Evolutionary conservation across 108 stramenopile genomes (phyloP), one percentile per base, ranked within the genome.

Genomic region (Phaeodactylum tricornutum): DNA sequence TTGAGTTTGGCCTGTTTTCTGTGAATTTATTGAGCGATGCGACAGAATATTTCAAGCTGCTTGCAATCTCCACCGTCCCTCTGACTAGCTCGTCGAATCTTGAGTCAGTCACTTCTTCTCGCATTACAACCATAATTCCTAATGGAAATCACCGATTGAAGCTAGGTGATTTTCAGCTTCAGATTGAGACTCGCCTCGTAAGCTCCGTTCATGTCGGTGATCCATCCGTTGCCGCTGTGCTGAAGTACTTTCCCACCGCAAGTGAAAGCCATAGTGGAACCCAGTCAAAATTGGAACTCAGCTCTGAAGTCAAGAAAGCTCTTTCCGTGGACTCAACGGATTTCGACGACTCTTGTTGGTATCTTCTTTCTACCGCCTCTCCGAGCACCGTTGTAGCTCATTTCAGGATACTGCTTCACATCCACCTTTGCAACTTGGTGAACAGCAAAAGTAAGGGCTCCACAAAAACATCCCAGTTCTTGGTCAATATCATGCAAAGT

Each of bases 131-230:
- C 16, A 50, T 86, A 17, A 86, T 91, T 43, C 88, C 84, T 1
- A 85, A 91, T 66, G 88, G 77, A 25, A 52, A 59, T 26, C 88
- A 91, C 32, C 51, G 84, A 28, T 55, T 91, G n/a, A 80, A 75
- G 46, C 59, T 91, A 14, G 80, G 84, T 14, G 55, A 75, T 28
- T 86, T 79, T 55, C 75, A 84, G 46, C 50, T 91, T 25, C 75
- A 82, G 26, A 31, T 86, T 4, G 84, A 91, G 47, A 84, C 72
- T 28, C 68, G 81, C 19, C 59, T 91, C 20, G 41, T 73, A 16
- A 86, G 84, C 53, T 67, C 73, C 1, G 51, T 72, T 49, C 88
- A 91, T 47, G 57, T 80, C 1, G 45, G 45, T 26, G 84, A 91
- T 59, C 72, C 88, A 30, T 51, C 71, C 9, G 65, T 83, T 35